Conservation (phyloP, 1,139 yeast species). For the Taphrina deformans region DNA sequence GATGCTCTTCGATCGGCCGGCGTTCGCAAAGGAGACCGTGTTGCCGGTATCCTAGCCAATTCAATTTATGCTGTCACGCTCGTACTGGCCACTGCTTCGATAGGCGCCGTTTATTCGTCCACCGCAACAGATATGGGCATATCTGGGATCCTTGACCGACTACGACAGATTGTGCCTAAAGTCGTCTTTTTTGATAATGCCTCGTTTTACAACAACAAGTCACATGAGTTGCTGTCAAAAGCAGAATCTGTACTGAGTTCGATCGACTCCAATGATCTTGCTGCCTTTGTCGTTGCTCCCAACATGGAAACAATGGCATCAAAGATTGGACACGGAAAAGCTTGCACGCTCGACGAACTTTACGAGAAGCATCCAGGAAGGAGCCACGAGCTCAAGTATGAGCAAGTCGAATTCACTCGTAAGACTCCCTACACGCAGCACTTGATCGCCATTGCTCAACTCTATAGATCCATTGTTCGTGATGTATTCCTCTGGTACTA, state of each 20-base stretch:
- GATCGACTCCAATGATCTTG: background rate
- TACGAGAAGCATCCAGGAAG: background rate
- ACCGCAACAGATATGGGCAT: conserved; percentile 41
- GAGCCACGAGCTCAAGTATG: conserved; percentile 34
- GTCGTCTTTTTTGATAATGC: conserved; percentile 39
- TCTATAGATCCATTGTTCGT: conserved; percentile 38
- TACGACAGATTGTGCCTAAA: conserved; percentile 40
- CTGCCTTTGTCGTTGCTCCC: conserved; percentile 16
- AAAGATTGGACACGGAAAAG: background rate
- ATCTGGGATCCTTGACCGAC: conserved; percentile 39
- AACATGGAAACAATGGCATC: conserved; percentile 8
- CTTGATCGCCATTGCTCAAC: background rate
- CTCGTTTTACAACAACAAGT: conserved; percentile 39
- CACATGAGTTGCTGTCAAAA: conserved; percentile 36
- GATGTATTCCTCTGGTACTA: conserved; percentile 41
- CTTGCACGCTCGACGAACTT: background rate
- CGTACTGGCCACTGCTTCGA: conserved; percentile 39
- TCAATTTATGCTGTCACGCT: conserved; percentile 38
- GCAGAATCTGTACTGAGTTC: conserved; percentile 37
- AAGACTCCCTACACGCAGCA: background rate
- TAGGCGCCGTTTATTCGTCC: conserved; percentile 41
- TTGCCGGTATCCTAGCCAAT: conserved; percentile 40
- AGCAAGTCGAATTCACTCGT: conserved; percentile 39
- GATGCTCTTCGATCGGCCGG: conserved; percentile 38
- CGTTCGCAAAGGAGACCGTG: conserved; percentile 38